Percentiles rank a stretch among this genome's conserved stretches.
Evolutionary conservation across 2,329 filamentous ascomycete species (phyloP).

Genomic region (Nigrograna mackinnonii): DNA sequence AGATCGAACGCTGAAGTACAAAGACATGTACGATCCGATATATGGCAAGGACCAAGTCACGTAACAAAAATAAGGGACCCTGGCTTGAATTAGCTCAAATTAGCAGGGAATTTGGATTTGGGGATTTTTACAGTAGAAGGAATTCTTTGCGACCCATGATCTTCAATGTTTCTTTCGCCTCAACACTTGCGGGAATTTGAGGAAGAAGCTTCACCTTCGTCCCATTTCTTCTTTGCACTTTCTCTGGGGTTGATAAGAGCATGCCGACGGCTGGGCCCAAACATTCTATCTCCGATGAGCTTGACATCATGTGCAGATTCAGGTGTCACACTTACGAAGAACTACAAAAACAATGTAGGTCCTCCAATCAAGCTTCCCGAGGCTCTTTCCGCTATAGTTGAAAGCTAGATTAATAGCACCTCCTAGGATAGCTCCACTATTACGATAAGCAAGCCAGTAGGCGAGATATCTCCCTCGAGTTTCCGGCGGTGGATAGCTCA

Average conservation of each 20-base stretch:
- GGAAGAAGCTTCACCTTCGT: conserved; percentile 10
- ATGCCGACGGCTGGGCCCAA: conserved; percentile 16
- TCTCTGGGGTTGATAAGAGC: conserved; percentile 14
- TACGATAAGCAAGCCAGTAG: conserved; percentile 18
- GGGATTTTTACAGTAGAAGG: conserved; percentile 2
- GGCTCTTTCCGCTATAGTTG: conserved; percentile 19
- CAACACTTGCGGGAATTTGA: conserved; percentile 9
- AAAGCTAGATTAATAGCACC: conserved; percentile 18
- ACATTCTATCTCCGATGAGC: conserved; percentile 9
- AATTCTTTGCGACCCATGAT: conserved; percentile 6
- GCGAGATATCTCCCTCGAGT: conserved; percentile 17
- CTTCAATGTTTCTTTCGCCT: conserved; percentile 13
- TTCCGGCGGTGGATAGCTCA: conserved; percentile 19
- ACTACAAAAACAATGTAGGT: conserved; percentile 29
- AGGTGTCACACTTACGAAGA: conserved; percentile 24
- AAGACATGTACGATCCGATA: conserved; percentile 18
- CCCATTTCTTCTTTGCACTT: conserved; percentile 16
- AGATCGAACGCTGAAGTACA: conserved; percentile 18
- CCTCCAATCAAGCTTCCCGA: conserved; percentile 26
- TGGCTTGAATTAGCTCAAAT: conserved; percentile 5
- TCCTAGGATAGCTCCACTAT: conserved; percentile 17
- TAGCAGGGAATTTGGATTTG: too few species aligned
- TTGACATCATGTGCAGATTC: too few species aligned
- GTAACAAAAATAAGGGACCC: conserved; percentile 23
- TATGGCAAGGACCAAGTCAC: conserved; percentile 21